Conservation (phyloP, 2,329 filamentous ascomycete genomes). For the Clathrospora elynae region DNA sequence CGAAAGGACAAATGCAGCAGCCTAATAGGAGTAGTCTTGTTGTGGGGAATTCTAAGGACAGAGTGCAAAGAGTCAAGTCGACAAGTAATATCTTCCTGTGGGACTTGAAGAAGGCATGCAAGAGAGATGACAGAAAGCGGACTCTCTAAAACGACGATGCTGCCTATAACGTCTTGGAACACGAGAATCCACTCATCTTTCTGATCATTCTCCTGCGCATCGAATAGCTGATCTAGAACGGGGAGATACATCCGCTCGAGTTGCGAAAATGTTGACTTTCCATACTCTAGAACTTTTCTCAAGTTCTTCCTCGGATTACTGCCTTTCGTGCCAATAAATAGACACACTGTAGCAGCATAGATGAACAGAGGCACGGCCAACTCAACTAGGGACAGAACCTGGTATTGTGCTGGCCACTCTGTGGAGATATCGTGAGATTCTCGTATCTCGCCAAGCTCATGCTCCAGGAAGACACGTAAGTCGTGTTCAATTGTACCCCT, state of each 20-base stretch:
- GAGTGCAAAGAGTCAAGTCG: constrained; percentile 36
- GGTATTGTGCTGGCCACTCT: constrained; percentile 30
- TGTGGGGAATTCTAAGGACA: constrained; percentile 31
- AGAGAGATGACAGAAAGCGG: constrained; percentile 21
- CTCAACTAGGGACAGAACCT: constrained; percentile 31
- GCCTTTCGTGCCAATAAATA: constrained; percentile 24
- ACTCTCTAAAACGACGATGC: constrained; percentile 26
- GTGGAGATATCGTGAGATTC: constrained; percentile 13
- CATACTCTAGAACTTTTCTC: constrained; percentile 20
- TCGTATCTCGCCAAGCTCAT: constrained; percentile 22
- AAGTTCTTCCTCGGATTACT: constrained; percentile 15
- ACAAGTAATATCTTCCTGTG: constrained; percentile 23
- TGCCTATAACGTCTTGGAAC: constrained; percentile 20
- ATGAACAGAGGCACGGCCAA: constrained; percentile 43
- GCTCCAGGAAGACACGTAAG: constrained; percentile 22
- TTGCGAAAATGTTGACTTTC: constrained; percentile 19
- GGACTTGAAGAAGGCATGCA: constrained; percentile 17
- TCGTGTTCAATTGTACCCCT: constrained; percentile 19
- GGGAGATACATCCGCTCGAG: constrained; percentile 26
- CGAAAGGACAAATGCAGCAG: constrained; percentile 36
- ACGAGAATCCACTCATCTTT: constrained; percentile 15
- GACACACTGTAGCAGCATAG: constrained; percentile 35
- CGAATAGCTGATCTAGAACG: constrained; percentile 28
- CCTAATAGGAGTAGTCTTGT: constrained; percentile 36
- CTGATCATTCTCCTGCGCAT: constrained; percentile 37